These are phyloP conservation scores for Fusarium sp. DNA, from an alignment of 2,329 filamentous ascomycete species.

Conservation along the genomic window DNA sequence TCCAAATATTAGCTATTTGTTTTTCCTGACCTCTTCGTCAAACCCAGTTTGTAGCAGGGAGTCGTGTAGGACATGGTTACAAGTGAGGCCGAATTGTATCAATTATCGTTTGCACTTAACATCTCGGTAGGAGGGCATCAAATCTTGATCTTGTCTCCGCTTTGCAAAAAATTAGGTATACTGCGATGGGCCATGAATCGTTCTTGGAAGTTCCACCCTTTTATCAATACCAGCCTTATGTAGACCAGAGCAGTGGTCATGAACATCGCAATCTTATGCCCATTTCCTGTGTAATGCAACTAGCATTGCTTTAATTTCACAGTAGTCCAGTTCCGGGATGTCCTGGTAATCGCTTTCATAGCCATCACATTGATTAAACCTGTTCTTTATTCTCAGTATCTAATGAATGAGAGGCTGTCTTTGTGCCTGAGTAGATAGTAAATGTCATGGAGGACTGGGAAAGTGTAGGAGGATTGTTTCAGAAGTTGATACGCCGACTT, in stretches of 20 bases:
- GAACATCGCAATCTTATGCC: neutral
- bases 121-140: neutral
- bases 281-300: neutral
- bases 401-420: neutral
- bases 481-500: neutral
- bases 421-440: neutral
- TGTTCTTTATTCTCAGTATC: neutral
- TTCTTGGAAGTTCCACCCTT: neutral
- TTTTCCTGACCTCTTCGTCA: neutral
- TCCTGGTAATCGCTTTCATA: neutral
- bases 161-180: neutral
- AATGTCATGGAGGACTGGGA: neutral
- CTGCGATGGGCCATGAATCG: neutral
- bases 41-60: neutral
- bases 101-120: neutral
- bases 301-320: no score
- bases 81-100: neutral
- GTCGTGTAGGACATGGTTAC: neutral
- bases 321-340: neutral
- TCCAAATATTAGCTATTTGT: neutral
- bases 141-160: neutral
- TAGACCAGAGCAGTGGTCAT: neutral
- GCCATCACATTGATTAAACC: neutral
- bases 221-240: neutral
- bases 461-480: conserved; percentile 8